Conservation (phyloP, 1,284 basidiomycete species). For the Trichosporon sp. region DNA sequence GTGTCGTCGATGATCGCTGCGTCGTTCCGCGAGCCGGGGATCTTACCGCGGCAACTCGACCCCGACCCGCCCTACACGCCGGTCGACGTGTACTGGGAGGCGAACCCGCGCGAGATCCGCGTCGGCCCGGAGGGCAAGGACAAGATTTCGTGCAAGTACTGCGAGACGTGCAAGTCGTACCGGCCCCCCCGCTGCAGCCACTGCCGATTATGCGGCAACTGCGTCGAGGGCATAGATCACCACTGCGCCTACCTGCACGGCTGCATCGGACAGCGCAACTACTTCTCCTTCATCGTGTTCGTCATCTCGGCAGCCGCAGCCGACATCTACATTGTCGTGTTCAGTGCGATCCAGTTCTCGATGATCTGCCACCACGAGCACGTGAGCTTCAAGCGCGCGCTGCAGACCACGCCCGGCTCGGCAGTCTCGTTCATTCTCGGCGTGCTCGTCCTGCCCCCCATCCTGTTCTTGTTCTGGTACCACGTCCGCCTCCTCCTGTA, state of each 20-base stretch:
- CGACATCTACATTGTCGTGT: slow-evolving; percentile 68
- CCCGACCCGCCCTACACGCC: slow-evolving; percentile 67
- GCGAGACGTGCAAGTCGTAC: slow-evolving; percentile 81
- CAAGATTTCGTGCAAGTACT: slow-evolving; percentile 83
- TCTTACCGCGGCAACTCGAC: slow-evolving; percentile 78
- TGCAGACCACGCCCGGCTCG: slow-evolving; percentile 62
- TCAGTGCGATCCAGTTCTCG: slow-evolving; percentile 72
- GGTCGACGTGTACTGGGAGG: slow-evolving; percentile 56
- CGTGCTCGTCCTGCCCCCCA: slow-evolving; percentile 68
- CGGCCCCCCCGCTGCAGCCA: slow-evolving; percentile 85
- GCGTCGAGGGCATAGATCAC: slow-evolving; percentile 76
- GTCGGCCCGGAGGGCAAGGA: slow-evolving; percentile 69
- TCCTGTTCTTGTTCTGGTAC: slow-evolving; percentile 69
- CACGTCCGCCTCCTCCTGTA: slow-evolving; percentile 73
- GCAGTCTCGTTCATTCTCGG: slow-evolving; percentile 69
- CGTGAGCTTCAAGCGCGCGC: slow-evolving; percentile 56
- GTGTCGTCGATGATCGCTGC: slow-evolving; percentile 46
- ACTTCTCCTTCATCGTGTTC: slow-evolving; percentile 78
- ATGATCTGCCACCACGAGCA: slow-evolving; percentile 57
- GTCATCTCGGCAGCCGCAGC: slow-evolving; percentile 62
- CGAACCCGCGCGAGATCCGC: slow-evolving; percentile 72
- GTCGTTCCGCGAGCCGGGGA: slow-evolving; percentile 77
- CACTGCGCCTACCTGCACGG: slow-evolving; percentile 95
- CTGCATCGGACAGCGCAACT: slow-evolving; percentile 85
- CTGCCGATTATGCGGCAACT: slow-evolving; percentile 92